These are phyloP conservation scores for Phyllosticta citribraziliensis DNA, from an alignment of 2,329 filamentous ascomycete species.

Conservation along the genomic window DNA sequence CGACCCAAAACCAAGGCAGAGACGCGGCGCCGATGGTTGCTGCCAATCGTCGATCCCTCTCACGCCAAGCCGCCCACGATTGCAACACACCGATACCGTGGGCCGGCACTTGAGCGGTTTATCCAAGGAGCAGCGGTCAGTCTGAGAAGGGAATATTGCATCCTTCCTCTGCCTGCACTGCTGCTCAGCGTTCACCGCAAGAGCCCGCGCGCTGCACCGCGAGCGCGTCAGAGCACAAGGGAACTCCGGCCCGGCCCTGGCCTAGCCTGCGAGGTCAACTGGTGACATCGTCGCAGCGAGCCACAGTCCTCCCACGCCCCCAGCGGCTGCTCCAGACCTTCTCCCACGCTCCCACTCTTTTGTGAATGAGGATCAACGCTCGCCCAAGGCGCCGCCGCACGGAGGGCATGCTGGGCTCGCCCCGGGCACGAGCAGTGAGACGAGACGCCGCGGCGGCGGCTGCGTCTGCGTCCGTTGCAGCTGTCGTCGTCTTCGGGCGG, in stretches of 20 bases:
- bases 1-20: neutral
- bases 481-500: neutral
- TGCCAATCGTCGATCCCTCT: slow-evolving; percentile 8
- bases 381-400: slow-evolving; percentile 8
- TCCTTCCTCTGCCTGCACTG: neutral
- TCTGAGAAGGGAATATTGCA: neutral
- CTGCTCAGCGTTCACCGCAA: slow-evolving; percentile 4
- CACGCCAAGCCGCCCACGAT: neutral
- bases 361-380: slow-evolving; percentile 7
- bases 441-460: neutral
- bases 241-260: slow-evolving; percentile 10
- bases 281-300: neutral
- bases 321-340: slow-evolving; percentile 7
- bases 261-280: neutral
- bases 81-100: neutral
- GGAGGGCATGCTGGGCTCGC: slow-evolving; percentile 5
- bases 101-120: slow-evolving; percentile 5
- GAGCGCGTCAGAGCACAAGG: slow-evolving; percentile 4
- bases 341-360: neutral
- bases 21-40: slow-evolving; percentile 2
- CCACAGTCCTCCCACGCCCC: neutral
- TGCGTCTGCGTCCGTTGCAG: neutral
- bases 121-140: slow-evolving; percentile 5
- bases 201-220: neutral
- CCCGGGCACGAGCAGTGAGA: neutral